Conservation (phyloP, 768 basidiomycete genomes). For the Polyporus arcularius region DNA sequence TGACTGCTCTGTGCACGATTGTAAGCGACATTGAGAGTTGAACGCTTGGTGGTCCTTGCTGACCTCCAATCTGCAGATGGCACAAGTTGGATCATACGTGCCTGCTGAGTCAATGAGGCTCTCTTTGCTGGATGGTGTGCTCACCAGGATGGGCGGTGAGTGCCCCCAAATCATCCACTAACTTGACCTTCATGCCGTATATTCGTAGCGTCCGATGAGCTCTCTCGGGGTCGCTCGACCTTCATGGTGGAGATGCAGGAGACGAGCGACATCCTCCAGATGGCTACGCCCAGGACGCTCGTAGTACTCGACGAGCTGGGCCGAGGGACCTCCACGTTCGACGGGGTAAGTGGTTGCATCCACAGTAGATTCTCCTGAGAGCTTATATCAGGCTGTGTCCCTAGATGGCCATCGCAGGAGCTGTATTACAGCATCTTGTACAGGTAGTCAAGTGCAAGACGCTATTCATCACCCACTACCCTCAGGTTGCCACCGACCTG, state of each 20-base stretch:
- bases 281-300: conserved; percentile 73
- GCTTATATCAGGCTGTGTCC: conserved; percentile 21
- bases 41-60: too few species aligned
- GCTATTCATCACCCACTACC: conserved; percentile 95
- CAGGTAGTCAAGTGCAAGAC: conserved; percentile 63
- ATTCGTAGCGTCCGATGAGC: conserved; percentile 76
- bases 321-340: conserved; percentile 89
- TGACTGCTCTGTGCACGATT: conserved; percentile 73
- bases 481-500: conserved; percentile 72
- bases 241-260: conserved; percentile 98
- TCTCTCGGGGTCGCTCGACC: conserved; percentile 84
- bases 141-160: conserved; percentile 89
- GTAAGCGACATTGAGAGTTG: conserved; percentile 8
- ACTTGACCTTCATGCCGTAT: conserved; percentile 3
- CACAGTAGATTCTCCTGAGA: background rate
- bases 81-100: conserved; percentile 93
- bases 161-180: background rate
- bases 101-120: conserved; percentile 76
- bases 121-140: conserved; percentile 80
- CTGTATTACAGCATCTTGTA: conserved; percentile 74
- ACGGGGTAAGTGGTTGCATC: conserved; percentile 51
- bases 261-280: conserved; percentile 84
- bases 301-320: conserved; percentile 92
- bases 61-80: conserved; percentile 40
- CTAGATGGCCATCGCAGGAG: conserved; percentile 86